Evolutionary conservation across 345 rosid species (phyloP).

Genomic region (Syzygium grande): DNA sequence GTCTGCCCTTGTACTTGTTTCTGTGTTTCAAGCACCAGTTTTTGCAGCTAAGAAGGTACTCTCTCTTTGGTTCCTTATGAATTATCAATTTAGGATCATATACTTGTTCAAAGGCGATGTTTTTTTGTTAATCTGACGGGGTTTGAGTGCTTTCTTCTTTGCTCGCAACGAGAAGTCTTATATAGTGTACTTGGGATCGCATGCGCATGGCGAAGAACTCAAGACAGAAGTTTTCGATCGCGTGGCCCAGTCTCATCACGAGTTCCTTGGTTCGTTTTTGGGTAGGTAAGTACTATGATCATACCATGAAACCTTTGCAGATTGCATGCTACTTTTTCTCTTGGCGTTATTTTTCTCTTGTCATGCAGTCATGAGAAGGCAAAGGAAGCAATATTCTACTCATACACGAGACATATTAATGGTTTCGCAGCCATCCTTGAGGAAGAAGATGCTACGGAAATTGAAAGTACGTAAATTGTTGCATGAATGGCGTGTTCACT

Average conservation of each 20-base stretch:
- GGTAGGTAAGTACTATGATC: slow-evolving; percentile 25
- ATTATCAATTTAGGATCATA: not conserved
- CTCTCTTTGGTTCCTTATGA: not conserved
- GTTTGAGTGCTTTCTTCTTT: not conserved
- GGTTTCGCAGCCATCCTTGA: slow-evolving; percentile 48
- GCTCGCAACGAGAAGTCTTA: slow-evolving; percentile 25
- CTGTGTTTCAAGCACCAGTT: slow-evolving; percentile 11
- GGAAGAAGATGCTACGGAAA: slow-evolving; percentile 34
- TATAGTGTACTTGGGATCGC: slow-evolving; percentile 70
- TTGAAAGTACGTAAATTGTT: slow-evolving; percentile 18
- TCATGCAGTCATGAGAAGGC: slow-evolving; percentile 31
- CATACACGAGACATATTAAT: slow-evolving; percentile 42
- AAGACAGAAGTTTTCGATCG: slow-evolving; percentile 21
- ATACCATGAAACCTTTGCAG: not conserved
- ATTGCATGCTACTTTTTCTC: not conserved
- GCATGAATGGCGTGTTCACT: not conserved
- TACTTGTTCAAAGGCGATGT: not conserved
- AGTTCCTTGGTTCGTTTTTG: slow-evolving; percentile 41
- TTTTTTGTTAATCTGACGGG: not conserved
- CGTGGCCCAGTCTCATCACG: slow-evolving; percentile 33
- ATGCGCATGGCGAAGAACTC: slow-evolving; percentile 27
- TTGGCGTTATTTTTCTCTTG: not conserved
- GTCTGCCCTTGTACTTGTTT: not conserved
- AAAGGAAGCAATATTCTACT: slow-evolving; percentile 32
- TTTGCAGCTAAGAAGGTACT: slow-evolving; percentile 36